Percentiles rank a stretch among this genome's conserved stretches.
These are phyloP conservation scores for Dianthus caryophyllus DNA, from an alignment of 148 eudicot species.

Conservation along the genomic window DNA sequence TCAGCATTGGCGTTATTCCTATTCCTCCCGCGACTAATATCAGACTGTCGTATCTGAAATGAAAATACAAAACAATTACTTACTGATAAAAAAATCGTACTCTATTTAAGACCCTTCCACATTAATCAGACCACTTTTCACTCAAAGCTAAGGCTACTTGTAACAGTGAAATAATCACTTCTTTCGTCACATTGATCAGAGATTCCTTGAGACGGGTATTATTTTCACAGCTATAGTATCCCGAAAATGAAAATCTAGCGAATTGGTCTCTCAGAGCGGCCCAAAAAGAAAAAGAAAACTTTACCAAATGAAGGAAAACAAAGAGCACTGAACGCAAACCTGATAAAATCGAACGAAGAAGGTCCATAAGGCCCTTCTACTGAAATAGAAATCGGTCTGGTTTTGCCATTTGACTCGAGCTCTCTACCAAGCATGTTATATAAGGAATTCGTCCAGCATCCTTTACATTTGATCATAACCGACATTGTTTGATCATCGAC, in stretches of 20 bases:
- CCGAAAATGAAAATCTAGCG: too few species aligned
- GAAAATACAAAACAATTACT: neutral
- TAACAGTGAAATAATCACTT: too few species aligned
- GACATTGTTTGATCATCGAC: slow-evolving; percentile 55
- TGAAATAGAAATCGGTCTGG: slow-evolving; percentile 43
- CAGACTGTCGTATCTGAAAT: slow-evolving; percentile 59
- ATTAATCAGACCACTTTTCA: too few species aligned
- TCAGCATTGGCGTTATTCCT: slow-evolving; percentile 80
- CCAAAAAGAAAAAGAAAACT: too few species aligned
- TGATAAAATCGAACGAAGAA: slow-evolving; percentile 46
- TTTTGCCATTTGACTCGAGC: slow-evolving; percentile 23
- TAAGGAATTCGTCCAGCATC: slow-evolving; percentile 69
- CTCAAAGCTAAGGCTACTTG: too few species aligned
- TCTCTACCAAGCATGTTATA: slow-evolving; percentile 35
- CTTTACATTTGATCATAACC: slow-evolving; percentile 67
- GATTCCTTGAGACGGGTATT: too few species aligned
- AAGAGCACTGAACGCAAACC: slow-evolving; percentile 29
- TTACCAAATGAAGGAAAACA: too few species aligned
- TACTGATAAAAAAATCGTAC: neutral
- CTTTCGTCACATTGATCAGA: too few species aligned
- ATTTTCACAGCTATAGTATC: too few species aligned
- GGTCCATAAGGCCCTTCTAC: slow-evolving; percentile 96
- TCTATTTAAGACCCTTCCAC: neutral
- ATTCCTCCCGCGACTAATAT: slow-evolving; percentile 81
- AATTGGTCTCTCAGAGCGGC: too few species aligned